Conservation (phyloP, 441 rosid species). For the Erysimum cheiri region DNA sequence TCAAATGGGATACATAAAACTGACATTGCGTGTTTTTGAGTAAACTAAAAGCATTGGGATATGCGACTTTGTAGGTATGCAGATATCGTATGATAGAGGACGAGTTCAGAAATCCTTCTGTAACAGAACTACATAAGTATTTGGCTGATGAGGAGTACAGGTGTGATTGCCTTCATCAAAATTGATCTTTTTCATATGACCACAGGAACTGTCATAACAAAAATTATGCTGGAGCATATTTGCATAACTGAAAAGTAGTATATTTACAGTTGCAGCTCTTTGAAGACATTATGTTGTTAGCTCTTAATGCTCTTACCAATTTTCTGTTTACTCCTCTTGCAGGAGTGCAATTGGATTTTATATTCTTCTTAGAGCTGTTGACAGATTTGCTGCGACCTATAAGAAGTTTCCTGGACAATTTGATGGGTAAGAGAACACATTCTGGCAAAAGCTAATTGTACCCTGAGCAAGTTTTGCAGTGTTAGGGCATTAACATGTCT, state of each 20-base stretch:
- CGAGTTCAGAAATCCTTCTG: constrained; percentile 73
- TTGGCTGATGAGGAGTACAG: constrained; percentile 83
- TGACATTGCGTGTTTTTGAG: neutral
- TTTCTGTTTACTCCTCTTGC: constrained; percentile 41
- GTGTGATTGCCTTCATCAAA: constrained; percentile 45
- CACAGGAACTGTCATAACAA: constrained; percentile 1
- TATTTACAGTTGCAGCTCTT: constrained; percentile 7
- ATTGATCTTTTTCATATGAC: constrained; percentile 12
- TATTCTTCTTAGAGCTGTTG: constrained; percentile 90
- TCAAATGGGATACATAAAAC: too few relatives aligned
- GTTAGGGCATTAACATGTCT: constrained; percentile 12
- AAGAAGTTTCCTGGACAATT: constrained; percentile 91
- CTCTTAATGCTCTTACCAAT: constrained; percentile 19
- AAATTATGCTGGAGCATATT: neutral
- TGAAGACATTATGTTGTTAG: constrained; percentile 8
- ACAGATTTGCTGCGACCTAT: constrained; percentile 79
- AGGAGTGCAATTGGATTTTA: constrained; percentile 82
- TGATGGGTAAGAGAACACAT: constrained; percentile 67
- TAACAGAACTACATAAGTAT: constrained; percentile 74
- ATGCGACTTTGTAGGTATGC: constrained; percentile 67
- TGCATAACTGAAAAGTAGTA: neutral
- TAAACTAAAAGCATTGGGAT: constrained; percentile 17
- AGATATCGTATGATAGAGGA: constrained; percentile 77
- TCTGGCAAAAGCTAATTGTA: constrained; percentile 2
- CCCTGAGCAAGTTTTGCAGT: neutral